Evolutionary conservation across 1,139 yeast species (phyloP), one percentile per base, ranked within the genome.

Genomic region (Kurtzmaniella quercitrusa): DNA sequence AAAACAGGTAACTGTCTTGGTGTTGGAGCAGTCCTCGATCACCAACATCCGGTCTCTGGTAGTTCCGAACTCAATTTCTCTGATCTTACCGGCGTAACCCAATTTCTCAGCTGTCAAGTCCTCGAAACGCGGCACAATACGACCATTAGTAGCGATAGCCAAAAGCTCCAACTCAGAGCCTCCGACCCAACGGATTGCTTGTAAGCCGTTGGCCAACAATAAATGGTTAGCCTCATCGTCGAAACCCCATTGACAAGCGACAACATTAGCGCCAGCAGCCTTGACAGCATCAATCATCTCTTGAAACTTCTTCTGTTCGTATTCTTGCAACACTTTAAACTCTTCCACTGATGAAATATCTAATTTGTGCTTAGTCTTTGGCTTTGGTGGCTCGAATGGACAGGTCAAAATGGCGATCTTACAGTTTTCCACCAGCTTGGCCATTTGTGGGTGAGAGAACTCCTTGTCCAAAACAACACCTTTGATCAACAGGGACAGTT

Each of bases 341-440:
- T 94, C 98, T 57, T 91, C 98, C 18, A 89, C 97, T 17, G 85
- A 71, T 16, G 93, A 80, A 50, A 94, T 93, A 61, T 93, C 97
- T 57, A 93, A 76, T 75, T 93, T 93, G 70, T 94, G 98, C 68
- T 93, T 93, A 17, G 99, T 94, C 71, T 93, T 94, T 54, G 98
- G 99, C 68, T 93, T 93, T 55, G 99, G 99, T 36, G 99, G 99
- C 71, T 93, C 99, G 61, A 93, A 93, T 55, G 99, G 98, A 70
- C 98, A 91, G 2, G 99, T 93, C 61, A 93, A 76, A 52, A 93
- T 91, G 41, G 98, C 98, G 51, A 94, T 76, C 62, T 85, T 88
- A 50, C 91, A 95, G 64, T 91, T 86, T 46, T 77, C 74, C 38
- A 93, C 77, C 42, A 66, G 66, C 59, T 87, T 88, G 39, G 96